Percentiles rank a stretch among this genome's conserved stretches.
Conservation (phyloP, 305 asterid species). For the Fraxinus dipetala region DNA sequence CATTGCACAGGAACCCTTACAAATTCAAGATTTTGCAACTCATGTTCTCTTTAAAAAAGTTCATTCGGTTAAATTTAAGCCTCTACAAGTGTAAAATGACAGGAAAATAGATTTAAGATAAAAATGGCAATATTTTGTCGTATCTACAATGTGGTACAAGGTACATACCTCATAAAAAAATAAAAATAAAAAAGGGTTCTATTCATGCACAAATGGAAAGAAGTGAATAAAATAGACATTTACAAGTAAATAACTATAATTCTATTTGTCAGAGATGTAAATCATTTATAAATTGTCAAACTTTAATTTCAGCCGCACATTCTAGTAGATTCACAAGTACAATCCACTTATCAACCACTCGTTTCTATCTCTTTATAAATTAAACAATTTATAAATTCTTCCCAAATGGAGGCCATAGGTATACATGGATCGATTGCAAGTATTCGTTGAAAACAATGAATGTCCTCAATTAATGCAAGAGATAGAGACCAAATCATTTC, state of each 20-base stretch:
- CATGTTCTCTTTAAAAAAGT: background rate
- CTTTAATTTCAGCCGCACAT: background rate
- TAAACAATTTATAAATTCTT: background rate
- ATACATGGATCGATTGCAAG: background rate
- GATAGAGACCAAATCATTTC: background rate
- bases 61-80: background rate
- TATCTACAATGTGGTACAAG: background rate
- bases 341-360: background rate
- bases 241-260: background rate
- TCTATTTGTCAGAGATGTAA: background rate
- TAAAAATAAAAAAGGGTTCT: background rate
- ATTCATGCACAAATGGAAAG: background rate
- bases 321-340: background rate
- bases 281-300: background rate
- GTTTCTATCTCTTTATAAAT: background rate
- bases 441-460: background rate
- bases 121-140: background rate
- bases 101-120: background rate
- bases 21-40: conserved; percentile 5
- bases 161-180: background rate
- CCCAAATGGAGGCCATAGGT: background rate
- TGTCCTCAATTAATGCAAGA: background rate
- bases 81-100: background rate
- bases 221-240: background rate
- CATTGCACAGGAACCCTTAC: background rate